A percentile compares a stretch with the other conserved stretches of the same genome.
Conservation (phyloP, 352 stramenopile species). For the Pythium folliculosum region DNA sequence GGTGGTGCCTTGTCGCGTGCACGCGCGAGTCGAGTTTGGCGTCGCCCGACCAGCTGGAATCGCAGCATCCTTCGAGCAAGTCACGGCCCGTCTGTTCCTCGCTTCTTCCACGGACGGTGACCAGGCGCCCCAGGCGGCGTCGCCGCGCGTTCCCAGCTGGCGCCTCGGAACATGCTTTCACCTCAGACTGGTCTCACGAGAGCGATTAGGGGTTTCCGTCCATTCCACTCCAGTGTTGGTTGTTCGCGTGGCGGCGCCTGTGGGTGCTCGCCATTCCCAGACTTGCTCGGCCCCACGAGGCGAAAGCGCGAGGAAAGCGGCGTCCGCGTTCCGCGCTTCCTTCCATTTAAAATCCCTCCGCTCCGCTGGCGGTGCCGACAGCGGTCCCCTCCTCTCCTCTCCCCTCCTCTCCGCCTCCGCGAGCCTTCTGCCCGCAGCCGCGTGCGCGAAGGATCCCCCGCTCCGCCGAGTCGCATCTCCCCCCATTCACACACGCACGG, state of each 20-base stretch:
- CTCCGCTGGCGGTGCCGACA: neutral
- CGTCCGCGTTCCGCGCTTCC: slow-evolving; percentile 4
- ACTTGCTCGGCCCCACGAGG: neutral
- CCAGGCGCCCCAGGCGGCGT: neutral
- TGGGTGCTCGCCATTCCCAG: slow-evolving; percentile 1
- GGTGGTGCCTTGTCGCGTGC: neutral
- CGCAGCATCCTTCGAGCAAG: neutral
- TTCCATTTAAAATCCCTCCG: slow-evolving; percentile 4
- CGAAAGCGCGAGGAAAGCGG: slow-evolving; percentile 26
- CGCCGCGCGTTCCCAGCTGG: slow-evolving; percentile 19
- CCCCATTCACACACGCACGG: neutral
- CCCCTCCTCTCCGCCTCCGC: neutral
- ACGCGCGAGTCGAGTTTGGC: neutral
- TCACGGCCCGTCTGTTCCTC: slow-evolving; percentile 2
- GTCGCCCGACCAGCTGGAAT: neutral
- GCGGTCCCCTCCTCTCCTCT: no score
- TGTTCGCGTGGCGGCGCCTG: no score
- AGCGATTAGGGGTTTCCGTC: slow-evolving; percentile 4
- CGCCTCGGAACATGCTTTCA: slow-evolving; percentile 12
- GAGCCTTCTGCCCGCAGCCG: neutral
- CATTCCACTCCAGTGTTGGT: neutral
- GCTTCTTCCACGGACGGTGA: neutral
- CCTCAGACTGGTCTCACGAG: slow-evolving; percentile 3
- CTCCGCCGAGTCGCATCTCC: slow-evolving; percentile 1
- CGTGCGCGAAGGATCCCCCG: slow-evolving; percentile 1